Evolutionary conservation across 1,139 yeast species (phyloP).

Genomic region (Hyphopichia pseudoburtonii): DNA sequence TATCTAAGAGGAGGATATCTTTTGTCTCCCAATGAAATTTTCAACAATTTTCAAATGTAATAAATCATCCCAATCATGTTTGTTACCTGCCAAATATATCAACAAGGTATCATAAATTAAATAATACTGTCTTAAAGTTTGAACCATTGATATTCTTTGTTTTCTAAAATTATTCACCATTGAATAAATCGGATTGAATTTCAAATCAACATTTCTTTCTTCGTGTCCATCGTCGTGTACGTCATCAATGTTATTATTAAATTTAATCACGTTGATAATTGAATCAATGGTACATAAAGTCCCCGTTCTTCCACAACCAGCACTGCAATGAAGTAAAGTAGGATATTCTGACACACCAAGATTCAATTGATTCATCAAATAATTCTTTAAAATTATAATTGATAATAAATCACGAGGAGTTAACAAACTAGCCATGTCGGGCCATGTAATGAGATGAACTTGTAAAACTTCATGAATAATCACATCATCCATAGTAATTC

Average conservation of each 20-base stretch:
- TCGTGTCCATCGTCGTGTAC: background rate
- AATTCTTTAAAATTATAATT: conserved; percentile 39
- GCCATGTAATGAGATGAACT: conserved; percentile 53
- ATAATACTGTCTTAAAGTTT: conserved; percentile 70
- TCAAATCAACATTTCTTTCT: conserved; percentile 11
- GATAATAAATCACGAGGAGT: conserved; percentile 42
- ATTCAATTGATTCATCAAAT: conserved; percentile 20
- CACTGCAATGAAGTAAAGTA: conserved; percentile 78
- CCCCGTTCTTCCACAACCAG: conserved; percentile 93
- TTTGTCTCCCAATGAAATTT: conserved; percentile 17
- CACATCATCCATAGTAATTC: conserved; percentile 23
- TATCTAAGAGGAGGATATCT: too few relatives aligned
- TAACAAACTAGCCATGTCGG: conserved; percentile 48
- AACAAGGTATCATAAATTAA: conserved; percentile 61
- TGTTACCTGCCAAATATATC: conserved; percentile 17
- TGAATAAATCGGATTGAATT: conserved; percentile 40
- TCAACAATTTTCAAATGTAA: conserved; percentile 23
- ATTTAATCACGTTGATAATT: conserved; percentile 46
- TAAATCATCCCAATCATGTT: conserved; percentile 18
- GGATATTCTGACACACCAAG: conserved; percentile 27
- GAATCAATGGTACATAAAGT: conserved; percentile 78
- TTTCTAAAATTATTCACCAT: conserved; percentile 62
- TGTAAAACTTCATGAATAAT: conserved; percentile 39
- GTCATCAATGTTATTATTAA: conserved; percentile 7
- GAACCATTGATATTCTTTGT: conserved; percentile 83